Evolutionary conservation across 495 filamentous ascomycete genomes (phyloP), one percentile per base, ranked within the genome.

Genomic region (Aspergillus asperescens): DNA sequence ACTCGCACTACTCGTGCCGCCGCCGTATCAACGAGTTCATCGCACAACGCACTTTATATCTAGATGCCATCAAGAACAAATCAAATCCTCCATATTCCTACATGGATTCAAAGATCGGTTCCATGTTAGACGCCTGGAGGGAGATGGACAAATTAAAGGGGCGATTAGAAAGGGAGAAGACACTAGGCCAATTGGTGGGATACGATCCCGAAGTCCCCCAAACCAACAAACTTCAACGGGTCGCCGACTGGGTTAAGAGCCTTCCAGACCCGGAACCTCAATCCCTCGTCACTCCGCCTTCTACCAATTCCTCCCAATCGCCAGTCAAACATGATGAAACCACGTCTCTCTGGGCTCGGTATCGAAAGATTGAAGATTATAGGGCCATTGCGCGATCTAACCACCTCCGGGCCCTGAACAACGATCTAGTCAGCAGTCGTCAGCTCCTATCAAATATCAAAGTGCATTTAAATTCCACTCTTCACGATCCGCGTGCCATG

Each of bases 1-100:
- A 65, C 24, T 61, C 60, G 0, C 60, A 58, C 57, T 52, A 52
- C 19, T 62, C 60, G 8, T 65, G 62, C 37, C 57, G 57, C 3
- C 57, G 58, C 18, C 59, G 60, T n/a, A 61, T 65, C 16, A 25
- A 24, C 8, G 47, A 48, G 16, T 52, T 57, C 15, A 47, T 65
- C 32, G 19, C 32, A 10, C 47, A 60, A 28, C 42, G 55, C 7
- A 34, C 38, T 25, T 29, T 47, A 7, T 58, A 43, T 22, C 53
- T 44, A 35, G 37, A 29, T n/a, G 31, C 42, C 16, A 37, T 53
- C 23, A 41, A 55, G 10, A 27, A 45, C 31, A 32, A 32, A 32
- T 18, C 47, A 35, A 18, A 20, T 19, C 2, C 18, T 15, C 18
- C 50, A 37, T n/a, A n/a, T 19, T 40, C 45, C 28, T 15, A 42